A percentile compares a stretch with the other conserved stretches of the same genome.
These are phyloP conservation scores for Tetracladium marchalianum DNA, from an alignment of 495 filamentous ascomycete species.

Conservation along the genomic window DNA sequence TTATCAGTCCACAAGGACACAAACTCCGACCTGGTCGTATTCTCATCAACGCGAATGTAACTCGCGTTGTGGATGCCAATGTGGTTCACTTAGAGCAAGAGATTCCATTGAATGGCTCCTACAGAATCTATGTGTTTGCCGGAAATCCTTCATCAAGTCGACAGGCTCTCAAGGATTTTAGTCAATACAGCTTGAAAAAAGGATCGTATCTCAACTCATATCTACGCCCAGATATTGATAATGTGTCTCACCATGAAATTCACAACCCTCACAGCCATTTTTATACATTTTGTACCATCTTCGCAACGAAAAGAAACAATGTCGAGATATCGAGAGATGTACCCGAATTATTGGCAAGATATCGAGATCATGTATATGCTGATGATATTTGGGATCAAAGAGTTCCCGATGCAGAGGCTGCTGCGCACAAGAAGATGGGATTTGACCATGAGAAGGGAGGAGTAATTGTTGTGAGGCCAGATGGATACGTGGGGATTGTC, in stretches of 20 bases:
- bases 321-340: conserved; percentile 57
- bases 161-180: conserved; percentile 58
- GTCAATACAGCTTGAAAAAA: conserved; percentile 49
- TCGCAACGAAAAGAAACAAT: conserved; percentile 49
- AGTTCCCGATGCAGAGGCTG: conserved; percentile 55
- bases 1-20: conserved; percentile 54
- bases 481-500: conserved; percentile 76
- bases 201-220: conserved; percentile 61
- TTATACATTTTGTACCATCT: conserved; percentile 67
- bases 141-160: conserved; percentile 51
- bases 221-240: conserved; percentile 45
- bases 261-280: conserved; percentile 78
- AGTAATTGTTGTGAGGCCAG: conserved; percentile 72
- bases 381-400: conserved; percentile 71
- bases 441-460: conserved; percentile 63
- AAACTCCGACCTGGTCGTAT: conserved; percentile 60
- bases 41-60: conserved; percentile 66
- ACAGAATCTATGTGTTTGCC: conserved; percentile 76
- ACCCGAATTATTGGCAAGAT: conserved; percentile 58
- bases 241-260: conserved; percentile 67
- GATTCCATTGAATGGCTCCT: conserved; percentile 76
- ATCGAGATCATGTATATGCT: conserved; percentile 76
- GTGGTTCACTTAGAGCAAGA: conserved; percentile 82
- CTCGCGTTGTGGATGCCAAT: conserved; percentile 75
- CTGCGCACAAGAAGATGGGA: conserved; percentile 83